These are phyloP conservation scores for Gynostemma pentaphyllum DNA, from an alignment of 306 rosid genomes.

Conservation along the genomic window DNA sequence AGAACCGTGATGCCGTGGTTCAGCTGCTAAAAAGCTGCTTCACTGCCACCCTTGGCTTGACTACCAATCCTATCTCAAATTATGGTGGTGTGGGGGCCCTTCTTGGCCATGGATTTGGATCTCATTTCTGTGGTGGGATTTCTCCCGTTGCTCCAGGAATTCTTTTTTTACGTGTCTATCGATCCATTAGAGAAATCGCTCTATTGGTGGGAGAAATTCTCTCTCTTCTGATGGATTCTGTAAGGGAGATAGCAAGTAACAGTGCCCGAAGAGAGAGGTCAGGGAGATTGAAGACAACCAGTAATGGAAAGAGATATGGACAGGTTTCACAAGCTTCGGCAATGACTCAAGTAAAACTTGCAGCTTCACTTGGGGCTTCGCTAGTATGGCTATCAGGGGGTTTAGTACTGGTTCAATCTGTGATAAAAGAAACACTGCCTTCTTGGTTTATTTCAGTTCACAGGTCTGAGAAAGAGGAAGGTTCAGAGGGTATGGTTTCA, in stretches of 20 bases:
- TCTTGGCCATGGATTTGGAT: conserved; percentile 83
- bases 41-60: conserved; percentile 77
- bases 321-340: conserved; percentile 62
- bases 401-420: conserved; percentile 51
- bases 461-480: conserved; percentile 41
- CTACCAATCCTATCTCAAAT: conserved; percentile 43
- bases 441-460: conserved; percentile 87
- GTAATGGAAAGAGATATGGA: conserved; percentile 37
- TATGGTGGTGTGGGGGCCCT: conserved; percentile 83
- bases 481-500: conserved; percentile 57
- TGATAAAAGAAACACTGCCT: conserved; percentile 83
- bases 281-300: conserved; percentile 34
- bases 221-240: conserved; percentile 67
- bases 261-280: conserved; percentile 32
- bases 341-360: conserved; percentile 69
- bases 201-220: conserved; percentile 67
- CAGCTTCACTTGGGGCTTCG: conserved; percentile 86
- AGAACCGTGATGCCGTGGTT: conserved; percentile 57
- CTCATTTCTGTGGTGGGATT: conserved; percentile 64
- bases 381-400: conserved; percentile 87
- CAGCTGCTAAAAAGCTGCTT: conserved; percentile 93
- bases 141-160: conserved; percentile 91
- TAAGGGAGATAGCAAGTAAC: conserved; percentile 50
- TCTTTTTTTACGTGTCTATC: conserved; percentile 65
- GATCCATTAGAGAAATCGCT: conserved; percentile 54